Evolutionary conservation across 148 eudicot species (phyloP), one percentile per base, ranked within the genome.

Genomic region (Spergularia marina): DNA sequence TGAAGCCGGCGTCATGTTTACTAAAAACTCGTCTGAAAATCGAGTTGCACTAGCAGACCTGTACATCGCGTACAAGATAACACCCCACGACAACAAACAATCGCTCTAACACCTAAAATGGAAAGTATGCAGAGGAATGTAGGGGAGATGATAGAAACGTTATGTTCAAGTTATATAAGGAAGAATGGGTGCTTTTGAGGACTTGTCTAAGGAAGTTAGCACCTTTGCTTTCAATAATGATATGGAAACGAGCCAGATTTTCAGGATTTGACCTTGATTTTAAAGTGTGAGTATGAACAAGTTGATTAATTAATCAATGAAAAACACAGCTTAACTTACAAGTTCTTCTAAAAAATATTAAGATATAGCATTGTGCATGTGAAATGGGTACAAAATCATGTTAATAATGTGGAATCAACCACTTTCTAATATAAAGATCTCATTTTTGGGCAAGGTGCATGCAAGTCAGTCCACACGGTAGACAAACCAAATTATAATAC

Each of bases 1-100:
- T 6, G 78, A 14, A 23, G 67, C 44, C 12, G 78, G 73, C 21
- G 64, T 54, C 78, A 76, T 44, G 23, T 68, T 76, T 18, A 69
- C 64, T 5, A 16, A 23, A 5, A 76, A 76, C 73, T 76, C 79
- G 8, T 76, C 79, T 7, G 79, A 76, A 52, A 76, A 60, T 23
- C 79, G 79, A 40, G 79, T 59, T 3, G 74, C 68, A 52, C 79
- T 76, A 47, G 67, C 58, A 1, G 79, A 76, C 11, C 79, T 51
- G 44, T 76, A 76, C 79, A 76, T 76, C 49, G 5, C 13, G 20
- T 53, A 62, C 17, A 49, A 21, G 15, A 14, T 8, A 40, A 17
- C 40, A 40, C 15, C 5, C 5, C 14, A 34, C 15, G 30, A 40
- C 25, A 25, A 40, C 44, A 54, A 40, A 4, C 30, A 53, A 47